Percentiles rank a stretch among this genome's conserved stretches.
Conservation (phyloP, 371 early-diverging fungal species). For the Circinella minor region DNA sequence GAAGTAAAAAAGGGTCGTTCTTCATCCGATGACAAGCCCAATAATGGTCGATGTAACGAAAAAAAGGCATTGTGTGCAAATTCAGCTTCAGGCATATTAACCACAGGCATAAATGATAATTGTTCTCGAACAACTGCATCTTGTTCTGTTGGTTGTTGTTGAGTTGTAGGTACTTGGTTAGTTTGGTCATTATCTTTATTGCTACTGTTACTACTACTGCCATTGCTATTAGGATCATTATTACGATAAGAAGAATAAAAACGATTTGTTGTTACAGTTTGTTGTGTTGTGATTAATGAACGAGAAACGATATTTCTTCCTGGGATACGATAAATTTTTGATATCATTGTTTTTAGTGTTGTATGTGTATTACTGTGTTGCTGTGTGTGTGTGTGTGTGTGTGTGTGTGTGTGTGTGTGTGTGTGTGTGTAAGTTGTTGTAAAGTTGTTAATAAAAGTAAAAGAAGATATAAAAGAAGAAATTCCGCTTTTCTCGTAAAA, state of each 20-base stretch:
- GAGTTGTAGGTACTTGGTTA: background rate
- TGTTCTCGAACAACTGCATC: background rate
- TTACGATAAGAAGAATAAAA: slow-evolving; percentile 14
- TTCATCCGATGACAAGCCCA: slow-evolving; percentile 43
- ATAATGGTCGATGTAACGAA: slow-evolving; percentile 51
- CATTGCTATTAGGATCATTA: slow-evolving; percentile 6
- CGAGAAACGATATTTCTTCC: background rate
- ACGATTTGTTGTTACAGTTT: background rate
- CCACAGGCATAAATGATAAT: slow-evolving; percentile 49
- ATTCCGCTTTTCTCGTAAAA: too few species aligned
- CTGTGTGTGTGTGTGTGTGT: too few species aligned
- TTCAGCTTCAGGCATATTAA: slow-evolving; percentile 56
- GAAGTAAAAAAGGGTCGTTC: slow-evolving; percentile 44
- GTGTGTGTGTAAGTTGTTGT: too few species aligned
- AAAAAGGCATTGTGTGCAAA: slow-evolving; percentile 56
- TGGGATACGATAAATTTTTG: background rate
- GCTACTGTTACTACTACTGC: slow-evolving; percentile 8
- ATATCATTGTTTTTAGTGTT: background rate
- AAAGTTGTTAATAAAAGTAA: too few species aligned
- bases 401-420: too few species aligned
- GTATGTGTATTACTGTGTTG: background rate
- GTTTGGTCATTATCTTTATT: slow-evolving; percentile 1
- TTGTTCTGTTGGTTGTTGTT: background rate
- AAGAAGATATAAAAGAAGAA: too few species aligned
- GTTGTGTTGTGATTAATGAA: background rate